Percentiles rank a stretch among this genome's conserved stretches.
These are phyloP conservation scores for Paraphaeosphaeria sporulosa DNA, from an alignment of 2,329 filamentous ascomycete species.

Conservation along the genomic window DNA sequence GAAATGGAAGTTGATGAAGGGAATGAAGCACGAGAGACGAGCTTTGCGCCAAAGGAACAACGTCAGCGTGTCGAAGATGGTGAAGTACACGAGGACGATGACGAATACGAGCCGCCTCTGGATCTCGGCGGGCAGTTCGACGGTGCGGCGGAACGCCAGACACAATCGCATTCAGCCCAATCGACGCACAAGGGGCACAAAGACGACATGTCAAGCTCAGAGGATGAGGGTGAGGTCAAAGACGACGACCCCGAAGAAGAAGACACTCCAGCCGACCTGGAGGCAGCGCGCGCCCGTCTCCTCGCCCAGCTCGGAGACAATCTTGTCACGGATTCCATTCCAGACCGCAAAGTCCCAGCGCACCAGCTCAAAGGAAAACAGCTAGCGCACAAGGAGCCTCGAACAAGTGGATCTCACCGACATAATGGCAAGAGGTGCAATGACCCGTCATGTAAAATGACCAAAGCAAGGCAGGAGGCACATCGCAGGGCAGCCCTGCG, in stretches of 20 bases:
- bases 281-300: conserved; percentile 58
- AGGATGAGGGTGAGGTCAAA: conserved; percentile 23
- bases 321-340: conserved; percentile 31
- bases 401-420: conserved; percentile 3
- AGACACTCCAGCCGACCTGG: conserved; percentile 49
- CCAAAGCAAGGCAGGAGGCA: background rate
- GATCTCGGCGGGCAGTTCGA: background rate
- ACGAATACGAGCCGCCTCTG: background rate
- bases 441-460: conserved; percentile 6
- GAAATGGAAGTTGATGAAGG: background rate
- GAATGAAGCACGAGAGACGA: background rate
- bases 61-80: background rate
- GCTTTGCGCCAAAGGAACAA: background rate
- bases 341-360: conserved; percentile 2
- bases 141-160: conserved; percentile 1
- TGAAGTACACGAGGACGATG: background rate
- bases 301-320: conserved; percentile 51
- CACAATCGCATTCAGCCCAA: background rate
- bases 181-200: conserved; percentile 18
- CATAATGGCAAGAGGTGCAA: conserved; percentile 18
- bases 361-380: background rate
- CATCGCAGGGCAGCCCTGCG: conserved; percentile 10
- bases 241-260: conserved; percentile 23
- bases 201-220: conserved; percentile 29
- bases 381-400: background rate